These are phyloP conservation scores for Pythium biforme DNA, from an alignment of 352 stramenopile species.

Conservation along the genomic window DNA sequence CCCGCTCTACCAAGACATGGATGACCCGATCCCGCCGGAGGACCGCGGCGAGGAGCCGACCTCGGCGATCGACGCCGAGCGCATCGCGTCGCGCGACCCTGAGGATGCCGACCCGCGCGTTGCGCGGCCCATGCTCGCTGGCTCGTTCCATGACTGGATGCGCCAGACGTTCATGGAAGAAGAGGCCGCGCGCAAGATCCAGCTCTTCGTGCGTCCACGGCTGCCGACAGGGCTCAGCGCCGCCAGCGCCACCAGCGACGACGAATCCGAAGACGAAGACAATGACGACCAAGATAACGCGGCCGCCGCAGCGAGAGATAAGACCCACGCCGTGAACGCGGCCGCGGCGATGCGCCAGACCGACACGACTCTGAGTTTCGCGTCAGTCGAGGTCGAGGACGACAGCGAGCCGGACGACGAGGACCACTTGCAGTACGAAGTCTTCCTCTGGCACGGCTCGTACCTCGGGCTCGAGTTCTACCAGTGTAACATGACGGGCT, in stretches of 20 bases:
- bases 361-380: constrained; percentile 21
- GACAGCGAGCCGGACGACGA: constrained; percentile 34
- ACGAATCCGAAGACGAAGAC: not conserved
- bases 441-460: constrained; percentile 63
- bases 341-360: constrained; percentile 21
- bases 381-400: constrained; percentile 31
- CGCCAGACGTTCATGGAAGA: constrained; percentile 31
- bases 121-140: constrained; percentile 10
- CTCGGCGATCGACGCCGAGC: constrained; percentile 11
- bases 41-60: constrained; percentile 11
- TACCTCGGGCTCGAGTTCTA: constrained; percentile 49
- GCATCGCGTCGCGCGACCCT: constrained; percentile 15
- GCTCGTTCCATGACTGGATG: constrained; percentile 38
- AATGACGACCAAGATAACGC: not conserved
- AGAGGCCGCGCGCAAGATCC: constrained; percentile 36
- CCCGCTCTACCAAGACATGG: constrained; percentile 14
- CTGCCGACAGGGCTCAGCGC: constrained; percentile 10
- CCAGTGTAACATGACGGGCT: constrained; percentile 46
- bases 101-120: constrained; percentile 13
- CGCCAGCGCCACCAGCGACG: not conserved
- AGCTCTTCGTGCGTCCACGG: constrained; percentile 32
- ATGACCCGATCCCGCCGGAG: constrained; percentile 18
- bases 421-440: constrained; percentile 41
- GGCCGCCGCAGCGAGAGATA: not conserved
- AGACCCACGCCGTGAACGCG: constrained; percentile 1